Percentiles rank a stretch among this genome's conserved stretches.
Evolutionary conservation across 1,284 basidiomycete genomes (phyloP).

Genomic region (Marasmius fiardii): DNA sequence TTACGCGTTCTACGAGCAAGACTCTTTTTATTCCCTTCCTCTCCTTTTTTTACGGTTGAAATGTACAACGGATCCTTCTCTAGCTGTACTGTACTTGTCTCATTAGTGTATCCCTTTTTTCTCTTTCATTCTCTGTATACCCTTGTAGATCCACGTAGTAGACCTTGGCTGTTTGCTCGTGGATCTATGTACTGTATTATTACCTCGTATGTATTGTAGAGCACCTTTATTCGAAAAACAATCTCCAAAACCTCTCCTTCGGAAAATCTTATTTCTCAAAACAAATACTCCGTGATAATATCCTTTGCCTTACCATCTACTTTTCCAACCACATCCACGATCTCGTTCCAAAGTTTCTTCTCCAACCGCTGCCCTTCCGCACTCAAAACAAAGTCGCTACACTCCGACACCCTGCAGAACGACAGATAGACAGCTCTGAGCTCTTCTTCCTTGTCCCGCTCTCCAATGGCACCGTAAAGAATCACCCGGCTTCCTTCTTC

Average conservation of each 20-base stretch:
- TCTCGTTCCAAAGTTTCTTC: constrained; percentile 40
- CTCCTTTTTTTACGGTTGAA: too few species aligned
- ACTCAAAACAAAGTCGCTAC: constrained; percentile 22
- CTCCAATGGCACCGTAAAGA: constrained; percentile 36
- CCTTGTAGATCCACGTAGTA: too few species aligned
- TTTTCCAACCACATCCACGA: neutral
- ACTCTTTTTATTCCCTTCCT: neutral
- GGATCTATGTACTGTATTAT: too few species aligned
- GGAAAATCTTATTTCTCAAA: too few species aligned
- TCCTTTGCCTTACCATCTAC: neutral
- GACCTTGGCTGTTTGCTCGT: too few species aligned
- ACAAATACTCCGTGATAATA: neutral
- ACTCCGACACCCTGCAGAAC: constrained; percentile 13
- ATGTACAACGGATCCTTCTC: too few species aligned
- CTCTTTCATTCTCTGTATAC: too few species aligned
- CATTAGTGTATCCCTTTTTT: too few species aligned
- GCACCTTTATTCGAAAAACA: neutral
- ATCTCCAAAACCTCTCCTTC: neutral
- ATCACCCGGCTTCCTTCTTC: constrained; percentile 41
- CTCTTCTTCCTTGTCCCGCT: constrained; percentile 18
- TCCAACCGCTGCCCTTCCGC: constrained; percentile 36
- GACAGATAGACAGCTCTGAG: constrained; percentile 18
- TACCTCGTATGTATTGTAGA: too few species aligned
- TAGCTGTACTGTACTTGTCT: too few species aligned
- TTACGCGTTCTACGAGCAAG: neutral